Evolutionary conservation across 441 rosid genomes (phyloP).

Genomic region (Pelargonium myrrhifolium): DNA sequence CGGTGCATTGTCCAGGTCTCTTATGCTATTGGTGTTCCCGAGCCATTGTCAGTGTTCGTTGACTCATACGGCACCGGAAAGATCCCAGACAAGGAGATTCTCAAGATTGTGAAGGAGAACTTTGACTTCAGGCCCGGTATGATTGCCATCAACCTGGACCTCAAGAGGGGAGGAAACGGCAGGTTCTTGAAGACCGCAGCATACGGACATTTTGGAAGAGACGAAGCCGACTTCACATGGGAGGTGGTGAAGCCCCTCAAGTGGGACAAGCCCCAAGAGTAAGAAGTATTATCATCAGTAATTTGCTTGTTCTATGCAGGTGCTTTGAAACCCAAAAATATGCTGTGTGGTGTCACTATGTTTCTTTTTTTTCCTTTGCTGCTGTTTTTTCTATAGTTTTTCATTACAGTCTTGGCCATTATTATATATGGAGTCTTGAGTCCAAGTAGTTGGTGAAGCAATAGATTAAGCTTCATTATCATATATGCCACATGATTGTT

Average conservation of each 20-base stretch:
- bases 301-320: no score
- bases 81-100: constrained; percentile 13
- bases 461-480: no score
- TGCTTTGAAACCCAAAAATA: no score
- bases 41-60: constrained; percentile 11
- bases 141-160: constrained; percentile 14
- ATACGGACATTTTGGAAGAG: constrained; percentile 14
- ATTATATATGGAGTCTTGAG: no score
- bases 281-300: no score
- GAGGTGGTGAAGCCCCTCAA: constrained; percentile 14
- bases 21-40: constrained; percentile 14
- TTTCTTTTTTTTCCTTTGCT: no score
- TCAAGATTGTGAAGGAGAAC: constrained; percentile 14
- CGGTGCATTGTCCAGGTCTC: constrained; percentile 18
- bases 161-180: constrained; percentile 17
- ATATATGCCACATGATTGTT: no score
- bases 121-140: constrained; percentile 17
- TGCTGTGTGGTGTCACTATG: no score
- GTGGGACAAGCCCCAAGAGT: no score
- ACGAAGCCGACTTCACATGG: constrained; percentile 11
- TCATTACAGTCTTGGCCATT: no score
- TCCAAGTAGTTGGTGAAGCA: no score
- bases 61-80: constrained; percentile 12
- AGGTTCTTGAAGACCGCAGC: constrained; percentile 17
- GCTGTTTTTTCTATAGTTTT: no score